Percentiles rank a stretch among this genome's conserved stretches.
These are phyloP conservation scores for Panellus pusillus DNA, from an alignment of 768 basidiomycete species.

Conservation along the genomic window DNA sequence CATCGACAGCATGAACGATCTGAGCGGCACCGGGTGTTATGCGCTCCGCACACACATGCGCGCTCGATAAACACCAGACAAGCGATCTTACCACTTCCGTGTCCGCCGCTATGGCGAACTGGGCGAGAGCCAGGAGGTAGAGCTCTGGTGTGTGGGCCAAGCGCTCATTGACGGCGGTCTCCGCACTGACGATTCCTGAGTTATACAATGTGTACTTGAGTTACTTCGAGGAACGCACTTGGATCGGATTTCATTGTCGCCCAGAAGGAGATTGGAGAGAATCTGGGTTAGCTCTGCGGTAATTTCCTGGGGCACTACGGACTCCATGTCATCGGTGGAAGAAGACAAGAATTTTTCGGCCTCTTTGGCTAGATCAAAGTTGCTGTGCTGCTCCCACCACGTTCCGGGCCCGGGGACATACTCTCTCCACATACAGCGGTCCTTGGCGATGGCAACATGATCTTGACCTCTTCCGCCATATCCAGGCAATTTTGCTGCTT, in stretches of 20 bases:
- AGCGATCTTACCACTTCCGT: conserved; percentile 68
- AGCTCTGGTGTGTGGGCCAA: conserved; percentile 76
- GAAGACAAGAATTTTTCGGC: neutral
- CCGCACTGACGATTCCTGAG: conserved; percentile 49
- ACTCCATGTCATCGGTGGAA: conserved; percentile 36
- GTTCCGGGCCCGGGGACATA: too few relatives aligned
- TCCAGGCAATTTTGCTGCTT: too few relatives aligned
- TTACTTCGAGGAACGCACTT: conserved; percentile 42
- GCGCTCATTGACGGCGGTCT: conserved; percentile 79
- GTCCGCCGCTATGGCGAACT: conserved; percentile 75
- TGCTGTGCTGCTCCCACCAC: too few relatives aligned
- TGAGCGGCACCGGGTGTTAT: too few relatives aligned
- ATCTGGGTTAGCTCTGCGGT: conserved; percentile 79
- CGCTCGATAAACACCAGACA: neutral
- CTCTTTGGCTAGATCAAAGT: too few relatives aligned
- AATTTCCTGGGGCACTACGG: conserved; percentile 66
- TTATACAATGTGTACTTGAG: neutral
- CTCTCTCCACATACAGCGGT: too few relatives aligned
- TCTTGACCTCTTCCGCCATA: too few relatives aligned
- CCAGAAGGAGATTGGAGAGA: conserved; percentile 79
- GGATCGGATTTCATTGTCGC: conserved; percentile 79
- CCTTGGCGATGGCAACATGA: too few relatives aligned
- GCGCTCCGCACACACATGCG: too few relatives aligned
- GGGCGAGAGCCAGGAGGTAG: conserved; percentile 75
- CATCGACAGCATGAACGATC: neutral